Evolutionary conservation across 495 filamentous ascomycete species (phyloP).

Genomic region (Oidiodendron maius): DNA sequence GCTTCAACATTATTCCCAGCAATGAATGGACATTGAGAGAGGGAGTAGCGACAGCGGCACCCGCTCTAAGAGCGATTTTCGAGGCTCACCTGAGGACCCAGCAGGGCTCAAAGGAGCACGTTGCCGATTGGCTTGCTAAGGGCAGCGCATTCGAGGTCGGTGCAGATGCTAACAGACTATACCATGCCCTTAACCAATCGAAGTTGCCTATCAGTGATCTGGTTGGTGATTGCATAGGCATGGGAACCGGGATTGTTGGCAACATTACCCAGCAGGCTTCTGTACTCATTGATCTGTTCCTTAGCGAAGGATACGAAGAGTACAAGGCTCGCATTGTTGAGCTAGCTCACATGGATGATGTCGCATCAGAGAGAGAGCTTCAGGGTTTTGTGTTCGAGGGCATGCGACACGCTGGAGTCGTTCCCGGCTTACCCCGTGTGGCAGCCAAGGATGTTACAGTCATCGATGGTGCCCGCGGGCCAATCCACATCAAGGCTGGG

Average conservation of each 20-base stretch:
- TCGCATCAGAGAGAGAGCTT: slow-evolving; percentile 42
- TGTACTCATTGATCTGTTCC: slow-evolving; percentile 77
- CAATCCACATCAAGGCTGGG: slow-evolving; percentile 34
- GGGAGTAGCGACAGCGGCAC: slow-evolving; percentile 53
- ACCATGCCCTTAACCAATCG: slow-evolving; percentile 58
- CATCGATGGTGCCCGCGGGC: slow-evolving; percentile 44
- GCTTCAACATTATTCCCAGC: slow-evolving; percentile 42
- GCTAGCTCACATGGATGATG: slow-evolving; percentile 42
- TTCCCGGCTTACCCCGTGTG: slow-evolving; percentile 54
- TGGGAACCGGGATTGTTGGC: slow-evolving; percentile 56
- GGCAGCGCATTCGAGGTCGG: slow-evolving; percentile 31
- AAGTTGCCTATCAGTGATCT: slow-evolving; percentile 54
- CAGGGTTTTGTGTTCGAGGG: slow-evolving; percentile 38
- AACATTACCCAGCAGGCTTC: slow-evolving; percentile 72
- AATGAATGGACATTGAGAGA: slow-evolving; percentile 53
- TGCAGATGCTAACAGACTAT: slow-evolving; percentile 34
- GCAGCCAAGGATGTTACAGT: slow-evolving; percentile 40
- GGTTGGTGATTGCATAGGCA: slow-evolving; percentile 30
- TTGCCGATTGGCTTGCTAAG: slow-evolving; percentile 35
- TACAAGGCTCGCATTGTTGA: slow-evolving; percentile 58
- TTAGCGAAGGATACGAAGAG: slow-evolving; percentile 45
- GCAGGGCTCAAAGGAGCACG: slow-evolving; percentile 55
- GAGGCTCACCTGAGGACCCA: slow-evolving; percentile 36
- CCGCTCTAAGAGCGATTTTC: slow-evolving; percentile 42
- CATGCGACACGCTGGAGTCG: slow-evolving; percentile 37